phyloP scores from a whole-genome alignment of 106 monocot genomes.

The Agapanthus africanus region DNA sequence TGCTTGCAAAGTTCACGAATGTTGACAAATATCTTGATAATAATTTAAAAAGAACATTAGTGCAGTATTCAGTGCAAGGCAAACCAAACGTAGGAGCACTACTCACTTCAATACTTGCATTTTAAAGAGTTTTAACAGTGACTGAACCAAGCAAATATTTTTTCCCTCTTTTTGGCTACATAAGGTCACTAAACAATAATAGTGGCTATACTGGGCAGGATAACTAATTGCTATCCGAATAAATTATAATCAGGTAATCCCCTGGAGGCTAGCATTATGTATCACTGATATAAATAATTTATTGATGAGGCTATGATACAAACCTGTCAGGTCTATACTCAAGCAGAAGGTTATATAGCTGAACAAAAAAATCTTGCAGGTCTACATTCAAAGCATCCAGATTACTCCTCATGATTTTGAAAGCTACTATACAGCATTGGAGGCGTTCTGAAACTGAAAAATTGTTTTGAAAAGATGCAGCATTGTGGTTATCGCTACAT shows the following conservation, averaged over 20 bases:
- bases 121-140: neutral
- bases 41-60: neutral
- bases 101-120: neutral
- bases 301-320: neutral
- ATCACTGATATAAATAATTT: neutral
- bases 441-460: slow-evolving; percentile 83
- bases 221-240: neutral
- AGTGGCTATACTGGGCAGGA: neutral
- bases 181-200: neutral
- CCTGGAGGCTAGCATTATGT: neutral
- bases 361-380: slow-evolving; percentile 84
- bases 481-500: slow-evolving; percentile 19
- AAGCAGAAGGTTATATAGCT: slow-evolving; percentile 83
- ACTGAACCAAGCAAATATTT: neutral
- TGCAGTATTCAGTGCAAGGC: too few species aligned
- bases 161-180: neutral
- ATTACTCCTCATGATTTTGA: slow-evolving; percentile 91
- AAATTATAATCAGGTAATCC: neutral
- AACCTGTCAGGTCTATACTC: slow-evolving; percentile 90
- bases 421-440: slow-evolving; percentile 91
- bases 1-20: slow-evolving; percentile 16
- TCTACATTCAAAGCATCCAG: slow-evolving; percentile 94
- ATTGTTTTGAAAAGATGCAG: slow-evolving; percentile 15
- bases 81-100: neutral
- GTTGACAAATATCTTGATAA: neutral